Conservation (phyloP, 768 basidiomycete genomes). For the Epithele typhae region DNA sequence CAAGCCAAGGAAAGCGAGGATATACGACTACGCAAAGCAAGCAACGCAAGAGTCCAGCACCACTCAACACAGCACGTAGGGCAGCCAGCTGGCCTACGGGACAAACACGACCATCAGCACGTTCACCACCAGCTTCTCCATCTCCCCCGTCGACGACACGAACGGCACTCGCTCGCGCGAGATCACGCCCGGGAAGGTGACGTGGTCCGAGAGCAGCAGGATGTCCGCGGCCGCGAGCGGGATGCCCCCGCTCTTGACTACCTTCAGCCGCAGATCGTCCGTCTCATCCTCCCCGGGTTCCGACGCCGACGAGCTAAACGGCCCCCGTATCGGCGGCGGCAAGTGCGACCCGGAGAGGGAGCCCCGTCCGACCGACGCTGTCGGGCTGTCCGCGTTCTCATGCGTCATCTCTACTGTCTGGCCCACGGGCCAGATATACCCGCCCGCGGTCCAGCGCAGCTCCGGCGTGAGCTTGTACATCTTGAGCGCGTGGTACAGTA, state of each 20-base stretch:
- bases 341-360: slow-evolving; percentile 12
- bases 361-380: slow-evolving; percentile 7
- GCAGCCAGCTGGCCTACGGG: slow-evolving; percentile 32
- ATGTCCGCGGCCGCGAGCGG: slow-evolving; percentile 61
- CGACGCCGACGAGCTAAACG: slow-evolving; percentile 40
- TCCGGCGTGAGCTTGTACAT: slow-evolving; percentile 70
- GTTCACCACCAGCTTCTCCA: slow-evolving; percentile 75
- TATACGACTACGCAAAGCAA: too few species aligned
- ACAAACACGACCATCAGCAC: slow-evolving; percentile 69
- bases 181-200: slow-evolving; percentile 36
- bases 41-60: neutral
- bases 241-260: slow-evolving; percentile 67
- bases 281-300: slow-evolving; percentile 36
- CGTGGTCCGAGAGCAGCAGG: slow-evolving; percentile 51
- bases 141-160: slow-evolving; percentile 50
- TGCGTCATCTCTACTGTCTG: slow-evolving; percentile 59
- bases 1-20: neutral
- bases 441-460: slow-evolving; percentile 78
- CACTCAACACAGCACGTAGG: neutral
- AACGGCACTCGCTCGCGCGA: slow-evolving; percentile 70
- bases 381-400: slow-evolving; percentile 34
- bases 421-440: slow-evolving; percentile 77
- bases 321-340: slow-evolving; percentile 39
- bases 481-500: slow-evolving; percentile 74
- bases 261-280: slow-evolving; percentile 43